Evolutionary conservation across 345 rosid genomes (phyloP), one percentile per base, ranked within the genome.

Genomic region (Euphorbia peplus): DNA sequence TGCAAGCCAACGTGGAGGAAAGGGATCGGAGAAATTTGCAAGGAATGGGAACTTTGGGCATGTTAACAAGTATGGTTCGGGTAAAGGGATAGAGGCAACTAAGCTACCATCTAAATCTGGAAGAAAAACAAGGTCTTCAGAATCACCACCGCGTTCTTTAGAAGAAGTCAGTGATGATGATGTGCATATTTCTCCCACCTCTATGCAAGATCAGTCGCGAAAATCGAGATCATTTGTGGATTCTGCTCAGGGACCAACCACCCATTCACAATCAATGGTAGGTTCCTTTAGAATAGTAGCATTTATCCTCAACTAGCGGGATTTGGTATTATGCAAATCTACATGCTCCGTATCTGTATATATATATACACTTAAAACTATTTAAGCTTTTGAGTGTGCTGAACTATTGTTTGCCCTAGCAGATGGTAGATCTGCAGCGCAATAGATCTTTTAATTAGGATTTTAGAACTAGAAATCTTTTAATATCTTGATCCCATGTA

Each of bases 91-190:
- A 70, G 30, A 50, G 46, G 29, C 3, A 64, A 71, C 59, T 56
- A 69, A 67, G 75, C 41, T 73, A 59, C 37, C 8, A 10, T 35
- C 54, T 3, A 79, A 70, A 69, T 77, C 75, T 22, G 64, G 78
- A 54, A 71, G 72, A 63, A 74, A 73, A 67, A 60, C 68, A 60
- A 68, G 41, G 63, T 70, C 83, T 59, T 53, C 51, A 2, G 76
- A 54, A 62, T 25, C 60, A 55, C 48, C 79, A 46, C 64, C 76
- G 24, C 70, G 78, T 67, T 47, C 75, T 18, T 59, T 14, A 46
- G 79, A 81, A 66, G 75, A 70, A 70, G 76, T 48, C 12, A 66
- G 65, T 59, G 83, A 75, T 22, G 75, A 79, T 71, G 81, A 79
- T 19, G 19, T 48, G 73, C 42, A 62, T 30, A 60, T 55, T 76